Conservation (phyloP, 169 alveolate genomes). For the Plasmodium fragile region DNA sequence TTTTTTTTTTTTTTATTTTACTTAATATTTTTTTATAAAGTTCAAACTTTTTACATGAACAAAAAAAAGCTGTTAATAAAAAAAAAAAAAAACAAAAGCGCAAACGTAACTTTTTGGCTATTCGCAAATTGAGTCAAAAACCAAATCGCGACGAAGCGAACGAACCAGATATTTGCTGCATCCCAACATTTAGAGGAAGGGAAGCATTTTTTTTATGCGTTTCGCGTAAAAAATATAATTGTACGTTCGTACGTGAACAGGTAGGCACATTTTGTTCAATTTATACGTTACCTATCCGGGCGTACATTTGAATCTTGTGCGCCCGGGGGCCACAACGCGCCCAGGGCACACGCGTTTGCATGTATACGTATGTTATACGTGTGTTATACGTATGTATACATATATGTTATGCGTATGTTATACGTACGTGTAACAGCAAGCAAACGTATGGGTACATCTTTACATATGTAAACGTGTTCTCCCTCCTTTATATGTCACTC, state of each 20-base stretch:
- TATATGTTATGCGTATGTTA: too few relatives aligned
- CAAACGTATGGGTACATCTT: neutral
- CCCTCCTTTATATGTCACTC: neutral
- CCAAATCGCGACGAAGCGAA: neutral
- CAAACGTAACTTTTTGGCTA: slow-evolving; percentile 17
- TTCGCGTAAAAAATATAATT: neutral
- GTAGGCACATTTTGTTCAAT: neutral
- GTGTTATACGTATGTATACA: neutral
- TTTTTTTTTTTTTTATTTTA: neutral
- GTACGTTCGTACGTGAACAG: neutral
- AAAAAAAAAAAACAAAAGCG: neutral
- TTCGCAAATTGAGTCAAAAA: slow-evolving; percentile 14
- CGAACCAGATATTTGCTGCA: neutral
- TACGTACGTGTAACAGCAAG: neutral
- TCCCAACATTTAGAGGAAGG: neutral
- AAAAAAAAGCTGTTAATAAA: neutral
- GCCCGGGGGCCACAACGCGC: neutral
- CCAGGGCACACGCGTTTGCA: neutral
- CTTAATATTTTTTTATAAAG: neutral
- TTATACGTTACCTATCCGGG: neutral
- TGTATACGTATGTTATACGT: neutral
- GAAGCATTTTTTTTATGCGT: neutral
- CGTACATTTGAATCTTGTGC: neutral
- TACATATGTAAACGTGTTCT: neutral
- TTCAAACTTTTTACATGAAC: slow-evolving; percentile 17